Evolutionary conservation across 164 flowering plant species (phyloP).

Genomic region (Pachysandra terminalis): DNA sequence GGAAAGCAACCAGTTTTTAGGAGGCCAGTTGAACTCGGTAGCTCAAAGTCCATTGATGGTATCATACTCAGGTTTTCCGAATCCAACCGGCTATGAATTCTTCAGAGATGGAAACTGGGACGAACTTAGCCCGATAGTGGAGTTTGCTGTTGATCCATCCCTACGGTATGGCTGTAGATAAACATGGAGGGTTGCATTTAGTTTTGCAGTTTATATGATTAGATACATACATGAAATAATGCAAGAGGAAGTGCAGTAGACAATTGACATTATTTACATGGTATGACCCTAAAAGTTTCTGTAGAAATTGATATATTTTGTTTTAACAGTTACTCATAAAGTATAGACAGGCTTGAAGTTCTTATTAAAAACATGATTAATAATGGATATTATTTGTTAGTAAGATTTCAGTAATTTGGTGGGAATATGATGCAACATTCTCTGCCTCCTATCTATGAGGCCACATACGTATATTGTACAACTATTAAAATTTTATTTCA

Average conservation of each 20-base stretch:
- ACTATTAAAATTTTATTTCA: no score
- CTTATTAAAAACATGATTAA: no score
- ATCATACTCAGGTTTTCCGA: constrained; percentile 14
- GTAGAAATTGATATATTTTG: not conserved
- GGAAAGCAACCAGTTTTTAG: constrained; percentile 11
- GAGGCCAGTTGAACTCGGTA: constrained; percentile 14
- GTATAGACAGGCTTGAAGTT: not conserved
- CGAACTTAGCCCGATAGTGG: constrained; percentile 47
- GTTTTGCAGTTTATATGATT: not conserved
- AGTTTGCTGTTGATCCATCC: constrained; percentile 26
- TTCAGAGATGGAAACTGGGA: constrained; percentile 39
- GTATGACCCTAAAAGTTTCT: not conserved
- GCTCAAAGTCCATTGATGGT: constrained; percentile 19
- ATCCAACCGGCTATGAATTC: constrained; percentile 7
- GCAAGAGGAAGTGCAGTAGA: not conserved
- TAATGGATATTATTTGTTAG: no score
- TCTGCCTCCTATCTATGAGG: no score
- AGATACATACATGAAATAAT: not conserved
- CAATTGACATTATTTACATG: not conserved
- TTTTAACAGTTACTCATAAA: not conserved
- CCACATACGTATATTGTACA: no score
- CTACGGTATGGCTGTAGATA: constrained; percentile 12
- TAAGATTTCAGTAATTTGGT: no score
- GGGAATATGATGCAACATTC: no score
- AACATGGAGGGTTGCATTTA: not conserved